These are phyloP conservation scores for Excoecaria cochinchinensis DNA, from an alignment of 345 rosid genomes.

Conservation along the genomic window DNA sequence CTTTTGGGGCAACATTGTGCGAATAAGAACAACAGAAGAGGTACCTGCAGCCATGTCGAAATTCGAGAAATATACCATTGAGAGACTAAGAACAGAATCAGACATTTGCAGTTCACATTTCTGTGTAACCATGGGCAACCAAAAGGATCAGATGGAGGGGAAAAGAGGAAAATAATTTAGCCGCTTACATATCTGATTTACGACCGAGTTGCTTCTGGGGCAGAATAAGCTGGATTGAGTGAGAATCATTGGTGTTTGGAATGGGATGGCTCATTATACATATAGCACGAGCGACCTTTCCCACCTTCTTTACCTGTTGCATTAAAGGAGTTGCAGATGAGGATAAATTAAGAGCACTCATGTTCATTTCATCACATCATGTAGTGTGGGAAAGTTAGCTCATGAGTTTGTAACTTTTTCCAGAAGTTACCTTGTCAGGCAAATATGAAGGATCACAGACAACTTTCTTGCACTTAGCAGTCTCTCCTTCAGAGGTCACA, in stretches of 20 bases:
- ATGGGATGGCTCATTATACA: slow-evolving; percentile 96
- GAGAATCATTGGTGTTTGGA: slow-evolving; percentile 77
- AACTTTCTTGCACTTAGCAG: slow-evolving; percentile 92
- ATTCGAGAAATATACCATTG: not conserved
- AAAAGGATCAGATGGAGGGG: not conserved
- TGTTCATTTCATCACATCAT: not conserved
- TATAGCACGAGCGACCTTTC: slow-evolving; percentile 91
- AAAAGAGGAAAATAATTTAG: not conserved
- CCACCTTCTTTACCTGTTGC: slow-evolving; percentile 79
- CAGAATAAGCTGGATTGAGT: slow-evolving; percentile 85
- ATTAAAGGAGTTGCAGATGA: slow-evolving; percentile 2
- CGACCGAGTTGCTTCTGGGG: slow-evolving; percentile 96
- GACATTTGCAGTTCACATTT: too few relatives aligned
- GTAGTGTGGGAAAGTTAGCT: not conserved
- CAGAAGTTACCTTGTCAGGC: slow-evolving; percentile 58
- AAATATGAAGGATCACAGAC: slow-evolving; percentile 92
- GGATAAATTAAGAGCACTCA: not conserved
- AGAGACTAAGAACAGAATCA: not conserved
- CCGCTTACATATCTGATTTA: slow-evolving; percentile 77
- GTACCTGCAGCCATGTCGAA: slow-evolving; percentile 49
- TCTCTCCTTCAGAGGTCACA: slow-evolving; percentile 84
- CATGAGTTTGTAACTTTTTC: not conserved
- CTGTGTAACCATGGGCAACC: too few relatives aligned
- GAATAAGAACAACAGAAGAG: slow-evolving; percentile 93
- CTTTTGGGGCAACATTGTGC: slow-evolving; percentile 91